These are phyloP conservation scores for Rostrohypoxylon terebratum DNA, from an alignment of 495 filamentous ascomycete genomes.

Conservation along the genomic window DNA sequence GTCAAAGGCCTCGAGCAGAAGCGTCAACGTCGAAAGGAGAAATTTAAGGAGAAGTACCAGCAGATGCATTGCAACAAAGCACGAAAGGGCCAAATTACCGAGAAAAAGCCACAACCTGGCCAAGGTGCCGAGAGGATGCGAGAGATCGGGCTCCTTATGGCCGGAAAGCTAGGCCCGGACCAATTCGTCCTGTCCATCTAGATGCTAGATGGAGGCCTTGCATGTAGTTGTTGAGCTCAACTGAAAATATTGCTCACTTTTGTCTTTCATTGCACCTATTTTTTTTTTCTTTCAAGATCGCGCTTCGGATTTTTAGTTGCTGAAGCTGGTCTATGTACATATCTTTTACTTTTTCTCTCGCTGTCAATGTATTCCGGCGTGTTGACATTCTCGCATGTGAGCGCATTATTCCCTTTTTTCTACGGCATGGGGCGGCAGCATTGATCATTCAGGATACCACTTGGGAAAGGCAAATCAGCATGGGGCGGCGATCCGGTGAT, in stretches of 20 bases:
- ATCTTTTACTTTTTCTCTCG: constrained; percentile 50
- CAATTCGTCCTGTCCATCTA: constrained; percentile 85
- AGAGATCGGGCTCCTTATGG: constrained; percentile 89
- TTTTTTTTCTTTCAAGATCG: constrained; percentile 27
- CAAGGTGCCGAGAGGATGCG: constrained; percentile 94
- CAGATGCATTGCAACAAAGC: constrained; percentile 77
- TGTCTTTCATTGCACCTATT: constrained; percentile 41
- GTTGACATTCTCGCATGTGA: constrained; percentile 27
- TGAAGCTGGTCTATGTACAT: constrained; percentile 52
- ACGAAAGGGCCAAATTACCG: constrained; percentile 61
- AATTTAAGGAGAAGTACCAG: constrained; percentile 69
- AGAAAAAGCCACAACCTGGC: constrained; percentile 72
- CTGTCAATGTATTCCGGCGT: constrained; percentile 35
- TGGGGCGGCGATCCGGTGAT: constrained; percentile 46
- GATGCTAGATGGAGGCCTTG: constrained; percentile 54
- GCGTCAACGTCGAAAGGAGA: constrained; percentile 88
- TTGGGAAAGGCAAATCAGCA: constrained; percentile 48
- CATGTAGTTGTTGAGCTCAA: constrained; percentile 18
- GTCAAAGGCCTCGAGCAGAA: constrained; percentile 96
- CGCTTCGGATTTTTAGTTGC: constrained; percentile 9
- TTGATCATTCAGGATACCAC: constrained; percentile 49
- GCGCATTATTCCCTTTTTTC: constrained; percentile 31
- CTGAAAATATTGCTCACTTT: constrained; percentile 21
- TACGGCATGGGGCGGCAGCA: constrained; percentile 44
- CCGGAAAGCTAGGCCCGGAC: constrained; percentile 79